These are phyloP conservation scores for Dactylellina sp. DNA, from an alignment of 2,329 filamentous ascomycete genomes.

Conservation along the genomic window DNA sequence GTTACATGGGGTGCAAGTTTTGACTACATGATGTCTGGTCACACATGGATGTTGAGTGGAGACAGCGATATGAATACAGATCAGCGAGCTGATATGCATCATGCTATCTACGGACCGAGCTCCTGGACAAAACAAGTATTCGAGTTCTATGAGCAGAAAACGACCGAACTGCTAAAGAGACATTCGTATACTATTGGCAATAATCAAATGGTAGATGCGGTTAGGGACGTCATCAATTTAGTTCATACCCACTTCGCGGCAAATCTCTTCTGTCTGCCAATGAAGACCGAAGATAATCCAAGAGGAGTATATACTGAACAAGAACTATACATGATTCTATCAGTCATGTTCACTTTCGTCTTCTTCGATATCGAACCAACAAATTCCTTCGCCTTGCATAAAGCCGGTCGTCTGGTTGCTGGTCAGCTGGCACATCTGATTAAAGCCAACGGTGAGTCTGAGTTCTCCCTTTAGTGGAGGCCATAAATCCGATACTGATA, in stretches of 20 bases:
- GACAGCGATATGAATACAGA: constrained; percentile 67
- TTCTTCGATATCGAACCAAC: constrained; percentile 76
- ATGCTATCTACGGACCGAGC: constrained; percentile 70
- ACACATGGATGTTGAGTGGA: constrained; percentile 70
- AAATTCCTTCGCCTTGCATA: constrained; percentile 74
- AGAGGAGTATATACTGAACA: constrained; percentile 70
- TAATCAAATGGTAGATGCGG: constrained; percentile 75
- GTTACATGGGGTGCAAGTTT: constrained; percentile 75
- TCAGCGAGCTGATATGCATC: constrained; percentile 69
- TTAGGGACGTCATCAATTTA: constrained; percentile 70
- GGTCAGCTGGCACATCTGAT: constrained; percentile 72
- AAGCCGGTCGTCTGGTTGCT: constrained; percentile 70
- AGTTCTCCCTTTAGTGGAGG: too few relatives aligned
- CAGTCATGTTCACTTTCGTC: constrained; percentile 74
- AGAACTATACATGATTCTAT: constrained; percentile 72
- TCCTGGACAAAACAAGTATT: constrained; percentile 74
- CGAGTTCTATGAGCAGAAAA: constrained; percentile 75
- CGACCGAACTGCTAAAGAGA: constrained; percentile 71
- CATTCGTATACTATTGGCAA: constrained; percentile 75
- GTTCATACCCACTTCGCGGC: constrained; percentile 70
- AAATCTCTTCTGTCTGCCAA: constrained; percentile 69
- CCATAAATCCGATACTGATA: too few relatives aligned
- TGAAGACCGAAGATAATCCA: constrained; percentile 69
- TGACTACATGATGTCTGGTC: constrained; percentile 72
- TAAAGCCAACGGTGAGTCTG: constrained; percentile 75